Evolutionary conservation across 768 basidiomycete species (phyloP).

Genomic region (Amanita brunnescens): DNA sequence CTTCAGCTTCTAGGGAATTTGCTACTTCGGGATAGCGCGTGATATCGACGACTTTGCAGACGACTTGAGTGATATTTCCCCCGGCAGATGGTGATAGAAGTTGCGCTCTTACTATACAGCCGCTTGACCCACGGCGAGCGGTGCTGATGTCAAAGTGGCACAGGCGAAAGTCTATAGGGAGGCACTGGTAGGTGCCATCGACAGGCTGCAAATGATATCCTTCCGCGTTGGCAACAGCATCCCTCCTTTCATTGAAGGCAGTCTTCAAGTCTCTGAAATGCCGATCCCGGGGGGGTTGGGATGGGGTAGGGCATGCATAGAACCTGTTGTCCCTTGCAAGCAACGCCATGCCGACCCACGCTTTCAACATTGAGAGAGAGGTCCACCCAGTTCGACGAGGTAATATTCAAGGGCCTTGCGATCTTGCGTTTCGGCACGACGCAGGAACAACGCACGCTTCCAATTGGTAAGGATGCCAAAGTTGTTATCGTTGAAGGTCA

Average conservation of each 20-base stretch:
- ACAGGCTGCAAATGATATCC: conserved; percentile 1
- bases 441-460: conserved; percentile 9
- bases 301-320: conserved; percentile 5
- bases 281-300: not conserved
- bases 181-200: not conserved
- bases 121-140: not conserved
- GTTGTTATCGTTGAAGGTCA: conserved; percentile 12
- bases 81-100: not conserved
- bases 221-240: not conserved
- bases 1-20: conserved; percentile 10
- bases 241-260: conserved; percentile 1
- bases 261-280: not conserved
- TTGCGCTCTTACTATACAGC: conserved; percentile 2
- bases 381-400: not conserved
- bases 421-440: conserved; percentile 7
- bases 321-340: conserved; percentile 13
- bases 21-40: conserved; percentile 7
- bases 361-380: conserved; percentile 13
- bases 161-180: conserved; percentile 12
- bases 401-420: conserved; percentile 11
- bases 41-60: conserved; percentile 11
- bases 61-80: not conserved
- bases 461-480: conserved; percentile 14
- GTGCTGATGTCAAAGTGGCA: conserved; percentile 11
- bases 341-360: conserved; percentile 14